Evolutionary conservation across 768 basidiomycete species (phyloP), one percentile per base, ranked within the genome.

Genomic region (Rhodosporidiobolus sp.): DNA sequence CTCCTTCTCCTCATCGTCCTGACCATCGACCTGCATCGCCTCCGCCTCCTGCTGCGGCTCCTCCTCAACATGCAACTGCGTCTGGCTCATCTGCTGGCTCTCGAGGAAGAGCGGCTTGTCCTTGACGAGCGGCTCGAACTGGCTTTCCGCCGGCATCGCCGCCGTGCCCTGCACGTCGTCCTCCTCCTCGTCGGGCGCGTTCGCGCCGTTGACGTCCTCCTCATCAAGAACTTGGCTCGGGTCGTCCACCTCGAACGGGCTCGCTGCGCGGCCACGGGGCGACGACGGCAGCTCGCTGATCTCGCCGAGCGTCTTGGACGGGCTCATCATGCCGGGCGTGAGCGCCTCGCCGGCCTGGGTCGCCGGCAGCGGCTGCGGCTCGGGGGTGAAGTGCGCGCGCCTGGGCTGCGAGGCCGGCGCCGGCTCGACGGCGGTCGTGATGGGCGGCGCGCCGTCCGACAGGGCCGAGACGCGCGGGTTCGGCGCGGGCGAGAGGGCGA

Each of bases 61-160:
- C 38, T 57, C 59, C 19, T 28, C 32, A 19, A 7, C 38, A 14
- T 43, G 38, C 38, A 43, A 7, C 8, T 34, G 46, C 12, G 46
- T 32, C 43, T 65, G 58, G 4, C 32, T 35, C 24, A 17, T 22
- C 2, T 28, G 4, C 50, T 72, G 61, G 10, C 46, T 49, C 52
- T 71, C 70, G 57, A 72, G 63, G 66, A 67, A 72, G 9, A 72
- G 56, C n/a, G 71, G 71, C 57, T 67, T 34, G 32, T 67, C 66
- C 57, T 72, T 68, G 32, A 49, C 30, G 7, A 68, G 62, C 28
- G 71, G 66, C 1, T 60, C 66, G 35, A 64, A 72, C 56, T 72
- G 71, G 48, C 49, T 54, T 34, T 72, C 71, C n/a, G 54, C 66
- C 2, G 66, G 57, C 8, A 20, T 16, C 7, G 26, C 20, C 10